phyloP scores from a whole-genome alignment of 78 protist genomes.

The Dictyostelium brefeldianum region DNA sequence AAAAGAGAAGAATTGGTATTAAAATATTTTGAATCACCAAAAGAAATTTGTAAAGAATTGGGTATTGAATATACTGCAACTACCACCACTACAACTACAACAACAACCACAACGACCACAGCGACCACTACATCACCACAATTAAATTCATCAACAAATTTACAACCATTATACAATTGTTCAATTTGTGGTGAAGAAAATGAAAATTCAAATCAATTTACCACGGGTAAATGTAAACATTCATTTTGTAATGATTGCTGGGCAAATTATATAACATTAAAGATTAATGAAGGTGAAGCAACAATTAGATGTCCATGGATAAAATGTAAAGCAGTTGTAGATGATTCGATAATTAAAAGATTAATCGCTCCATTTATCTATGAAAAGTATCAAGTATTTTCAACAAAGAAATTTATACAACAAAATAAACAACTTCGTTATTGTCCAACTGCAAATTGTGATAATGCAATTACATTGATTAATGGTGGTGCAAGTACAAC shows the following conservation, averaged over 20 bases:
- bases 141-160: background rate
- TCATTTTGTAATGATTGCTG: slow-evolving; percentile 82
- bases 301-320: slow-evolving; percentile 44
- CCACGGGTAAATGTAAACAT: slow-evolving; percentile 60
- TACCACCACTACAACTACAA: background rate
- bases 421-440: slow-evolving; percentile 45
- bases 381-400: slow-evolving; percentile 56
- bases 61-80: slow-evolving; percentile 38
- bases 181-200: slow-evolving; percentile 83
- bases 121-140: slow-evolving; percentile 5
- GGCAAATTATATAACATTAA: slow-evolving; percentile 60
- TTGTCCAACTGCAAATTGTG: slow-evolving; percentile 81
- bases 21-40: slow-evolving; percentile 80
- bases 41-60: slow-evolving; percentile 49
- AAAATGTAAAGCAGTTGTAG: slow-evolving; percentile 35
- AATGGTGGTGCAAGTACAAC: background rate
- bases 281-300: slow-evolving; percentile 83
- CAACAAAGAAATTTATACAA: slow-evolving; percentile 55
- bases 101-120: background rate
- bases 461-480: slow-evolving; percentile 42
- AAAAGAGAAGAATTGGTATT: slow-evolving; percentile 51
- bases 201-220: slow-evolving; percentile 1
- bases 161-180: slow-evolving; percentile 7
- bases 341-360: slow-evolving; percentile 16
- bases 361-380: slow-evolving; percentile 51